Evolutionary conservation across 345 rosid species (phyloP), one percentile per base, ranked within the genome.

Genomic region (Syzygium grande): DNA sequence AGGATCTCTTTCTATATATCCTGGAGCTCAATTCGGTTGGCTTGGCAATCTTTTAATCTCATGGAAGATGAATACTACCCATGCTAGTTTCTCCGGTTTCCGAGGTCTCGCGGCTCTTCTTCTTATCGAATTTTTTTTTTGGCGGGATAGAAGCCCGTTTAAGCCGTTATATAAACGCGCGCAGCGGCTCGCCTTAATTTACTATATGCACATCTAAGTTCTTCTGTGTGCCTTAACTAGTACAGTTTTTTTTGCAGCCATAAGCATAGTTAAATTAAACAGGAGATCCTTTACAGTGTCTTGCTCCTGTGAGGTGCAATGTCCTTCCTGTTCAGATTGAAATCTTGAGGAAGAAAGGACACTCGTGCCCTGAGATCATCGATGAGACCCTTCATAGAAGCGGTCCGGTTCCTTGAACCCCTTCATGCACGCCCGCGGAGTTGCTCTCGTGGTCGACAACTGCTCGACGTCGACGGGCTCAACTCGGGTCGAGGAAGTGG

Each of bases 331-430:
- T 88, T 87, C 92, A 97, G 97, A 96, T 95, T 29, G 98, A 97
- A 89, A 86, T 97, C 55, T 89, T 93, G 95, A 94, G 97, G 90
- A 96, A 95, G 96, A 94, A 97, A 84, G 95, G 99, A 17, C 99
- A 95, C 88, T 95, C 96, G 0, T 97, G 93, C 93, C 95, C 98
- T 0, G 98, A 97, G 90, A 97, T 97, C 90, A 96, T 97, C 85
- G 96, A 96, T 49, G 99, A 96, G 87, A 94, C 38, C 38, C 97
- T 86, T 97, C 92, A 95, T 96, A 3, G 99, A 95, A 88, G 92
- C 96, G 1, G 99, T 97, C n/a, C n/a, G 99, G 96, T 89, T 96
- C 99, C 11, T 88, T 96, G 53, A 97, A 97, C 87, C 98, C 98
- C 2, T 97, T 97, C 65, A 96, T 97, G 98, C 98, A 95, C 84